These are phyloP conservation scores for Balamuthia mandrillaris DNA, from an alignment of 208 protist genomes.

Conservation along the genomic window DNA sequence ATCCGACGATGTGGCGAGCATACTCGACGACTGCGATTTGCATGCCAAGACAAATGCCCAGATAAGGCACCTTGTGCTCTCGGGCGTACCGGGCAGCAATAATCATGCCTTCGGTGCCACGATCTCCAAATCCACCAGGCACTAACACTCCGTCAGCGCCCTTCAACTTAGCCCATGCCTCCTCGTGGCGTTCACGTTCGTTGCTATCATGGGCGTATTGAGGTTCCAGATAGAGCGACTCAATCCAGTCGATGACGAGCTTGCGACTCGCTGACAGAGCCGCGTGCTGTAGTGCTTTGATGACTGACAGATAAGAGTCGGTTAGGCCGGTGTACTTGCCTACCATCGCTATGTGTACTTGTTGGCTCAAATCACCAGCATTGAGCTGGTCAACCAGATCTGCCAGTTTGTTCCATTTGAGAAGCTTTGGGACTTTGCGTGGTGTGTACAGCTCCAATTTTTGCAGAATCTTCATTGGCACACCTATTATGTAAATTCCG, in stretches of 20 bases:
- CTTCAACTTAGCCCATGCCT: slow-evolving; percentile 70
- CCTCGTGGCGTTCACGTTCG: background rate
- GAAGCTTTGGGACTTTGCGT: background rate
- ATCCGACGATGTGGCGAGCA: slow-evolving; percentile 83
- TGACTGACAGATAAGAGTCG: slow-evolving; percentile 97
- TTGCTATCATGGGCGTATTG: background rate
- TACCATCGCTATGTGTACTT: slow-evolving; percentile 92
- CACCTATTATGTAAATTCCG: background rate
- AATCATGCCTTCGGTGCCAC: slow-evolving; percentile 95
- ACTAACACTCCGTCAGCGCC: slow-evolving; percentile 93
- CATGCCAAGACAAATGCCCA: slow-evolving; percentile 99
- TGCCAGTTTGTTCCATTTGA: slow-evolving; percentile 73
- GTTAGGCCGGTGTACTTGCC: slow-evolving; percentile 94
- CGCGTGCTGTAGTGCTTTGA: slow-evolving; percentile 94
- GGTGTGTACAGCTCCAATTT: slow-evolving; percentile 26
- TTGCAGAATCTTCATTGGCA: slow-evolving; percentile 20
- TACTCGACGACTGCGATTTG: slow-evolving; percentile 82
- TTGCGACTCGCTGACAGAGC: slow-evolving; percentile 83
- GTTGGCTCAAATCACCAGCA: background rate
- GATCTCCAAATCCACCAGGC: slow-evolving; percentile 95
- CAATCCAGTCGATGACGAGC: slow-evolving; percentile 91
- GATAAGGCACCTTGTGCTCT: slow-evolving; percentile 85
- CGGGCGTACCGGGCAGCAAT: slow-evolving; percentile 89
- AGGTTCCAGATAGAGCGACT: slow-evolving; percentile 72
- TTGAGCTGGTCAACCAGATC: slow-evolving; percentile 16